Conservation (phyloP, 83 land plant species). For the Isoetes engelmannii region DNA sequence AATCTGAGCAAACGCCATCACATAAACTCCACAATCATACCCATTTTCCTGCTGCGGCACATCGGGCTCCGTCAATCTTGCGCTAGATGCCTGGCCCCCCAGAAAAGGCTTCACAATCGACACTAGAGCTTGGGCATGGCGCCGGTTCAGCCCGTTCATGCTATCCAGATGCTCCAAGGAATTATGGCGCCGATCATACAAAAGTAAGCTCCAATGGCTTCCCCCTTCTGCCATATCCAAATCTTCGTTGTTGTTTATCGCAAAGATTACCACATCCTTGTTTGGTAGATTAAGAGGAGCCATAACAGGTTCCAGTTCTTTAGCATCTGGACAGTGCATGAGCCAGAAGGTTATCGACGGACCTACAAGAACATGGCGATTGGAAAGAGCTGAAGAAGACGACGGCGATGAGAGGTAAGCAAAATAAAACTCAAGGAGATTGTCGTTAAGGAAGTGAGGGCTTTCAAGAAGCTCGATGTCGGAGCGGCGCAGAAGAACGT, state of each 20-base stretch:
- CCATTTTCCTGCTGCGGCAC: conserved; percentile 70
- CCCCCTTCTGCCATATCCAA: conserved; percentile 67
- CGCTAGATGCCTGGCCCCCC: conserved; percentile 16
- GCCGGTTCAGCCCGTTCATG: conserved; percentile 32
- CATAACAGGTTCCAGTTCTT: conserved; percentile 30
- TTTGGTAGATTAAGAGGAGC: conserved; percentile 48
- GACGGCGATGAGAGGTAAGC: conserved; percentile 28
- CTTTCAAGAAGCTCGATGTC: conserved; percentile 59
- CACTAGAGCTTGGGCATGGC: conserved; percentile 40
- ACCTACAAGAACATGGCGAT: conserved; percentile 41
- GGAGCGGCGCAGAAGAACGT: conserved; percentile 62
- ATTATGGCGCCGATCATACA: conserved; percentile 42
- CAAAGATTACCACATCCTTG: conserved; percentile 42
- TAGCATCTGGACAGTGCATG: conserved; percentile 40
- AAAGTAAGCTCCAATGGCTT: conserved; percentile 81
- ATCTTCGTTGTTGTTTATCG: conserved; percentile 72
- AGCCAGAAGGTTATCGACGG: conserved; percentile 70
- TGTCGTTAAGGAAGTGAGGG: conserved; percentile 61
- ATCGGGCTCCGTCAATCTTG: conserved; percentile 31
- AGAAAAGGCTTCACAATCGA: conserved; percentile 34
- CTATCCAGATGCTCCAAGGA: conserved; percentile 81
- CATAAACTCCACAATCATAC: conserved; percentile 84
- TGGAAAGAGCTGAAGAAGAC: background rate
- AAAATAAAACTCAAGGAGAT: conserved; percentile 71
- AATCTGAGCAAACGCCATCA: conserved; percentile 60